Conservation (phyloP, 108 stramenopile species). For the Nitzschia putrida region DNA sequence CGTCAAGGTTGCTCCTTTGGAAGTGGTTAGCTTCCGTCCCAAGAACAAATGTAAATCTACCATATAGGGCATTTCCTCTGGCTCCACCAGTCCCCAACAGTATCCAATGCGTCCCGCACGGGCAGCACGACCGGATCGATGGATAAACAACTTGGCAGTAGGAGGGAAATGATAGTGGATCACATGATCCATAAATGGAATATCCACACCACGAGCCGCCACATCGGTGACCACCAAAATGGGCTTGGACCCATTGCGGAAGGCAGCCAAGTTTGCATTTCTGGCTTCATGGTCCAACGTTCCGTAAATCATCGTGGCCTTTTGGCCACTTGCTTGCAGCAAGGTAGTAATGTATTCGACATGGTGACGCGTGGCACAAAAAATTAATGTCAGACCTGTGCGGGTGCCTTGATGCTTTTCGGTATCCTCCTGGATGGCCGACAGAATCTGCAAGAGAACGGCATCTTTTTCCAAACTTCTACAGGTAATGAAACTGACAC, state of each 20-base stretch:
- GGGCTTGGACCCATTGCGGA: conserved; percentile 73
- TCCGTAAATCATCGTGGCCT: conserved; percentile 91
- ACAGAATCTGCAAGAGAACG: conserved; percentile 88
- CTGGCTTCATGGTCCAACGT: conserved; percentile 94
- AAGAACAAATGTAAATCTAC: conserved; percentile 95
- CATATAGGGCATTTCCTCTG: conserved; percentile 97
- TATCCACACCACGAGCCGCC: conserved; percentile 97
- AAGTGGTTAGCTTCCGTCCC: conserved; percentile 73
- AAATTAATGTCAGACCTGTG: conserved; percentile 84
- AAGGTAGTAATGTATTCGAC: conserved; percentile 93
- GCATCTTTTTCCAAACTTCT: conserved; percentile 93
- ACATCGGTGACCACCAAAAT: conserved; percentile 98
- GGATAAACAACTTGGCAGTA: conserved; percentile 93
- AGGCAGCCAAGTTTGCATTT: conserved; percentile 83
- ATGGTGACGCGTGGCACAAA: conserved; percentile 96
- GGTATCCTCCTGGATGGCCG: conserved; percentile 70
- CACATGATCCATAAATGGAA: conserved; percentile 97
- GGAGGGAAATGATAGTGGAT: conserved; percentile 97
- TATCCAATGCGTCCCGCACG: conserved; percentile 89
- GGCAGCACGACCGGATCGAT: conserved; percentile 93
- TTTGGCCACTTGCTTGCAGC: conserved; percentile 55
- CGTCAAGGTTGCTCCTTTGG: conserved; percentile 29
- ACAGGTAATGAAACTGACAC: conserved; percentile 90
- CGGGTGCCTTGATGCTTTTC: conserved; percentile 40
- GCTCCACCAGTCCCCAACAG: conserved; percentile 93